Evolutionary conservation across 495 filamentous ascomycete genomes (phyloP).

Genomic region (Annulohypoxylon stygium): DNA sequence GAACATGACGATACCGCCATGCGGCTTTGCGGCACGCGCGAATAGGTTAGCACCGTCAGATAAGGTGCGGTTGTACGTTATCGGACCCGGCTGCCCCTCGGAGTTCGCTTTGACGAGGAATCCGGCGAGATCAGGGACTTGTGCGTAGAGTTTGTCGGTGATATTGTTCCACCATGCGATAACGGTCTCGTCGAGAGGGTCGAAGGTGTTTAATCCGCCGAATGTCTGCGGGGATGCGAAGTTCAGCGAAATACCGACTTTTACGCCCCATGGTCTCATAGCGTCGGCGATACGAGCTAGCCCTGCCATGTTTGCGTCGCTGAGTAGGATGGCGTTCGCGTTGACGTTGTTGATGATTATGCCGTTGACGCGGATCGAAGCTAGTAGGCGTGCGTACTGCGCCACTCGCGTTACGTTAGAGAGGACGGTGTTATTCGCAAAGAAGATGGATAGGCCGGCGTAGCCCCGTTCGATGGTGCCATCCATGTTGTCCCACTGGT

Average conservation of each 20-base stretch:
- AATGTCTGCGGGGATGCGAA: slow-evolving; percentile 73
- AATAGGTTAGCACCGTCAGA: slow-evolving; percentile 79
- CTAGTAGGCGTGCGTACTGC: slow-evolving; percentile 75
- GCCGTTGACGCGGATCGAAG: slow-evolving; percentile 76
- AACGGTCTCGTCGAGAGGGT: slow-evolving; percentile 72
- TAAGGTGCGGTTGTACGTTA: slow-evolving; percentile 77
- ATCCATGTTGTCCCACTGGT: slow-evolving; percentile 81
- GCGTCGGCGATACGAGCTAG: slow-evolving; percentile 72
- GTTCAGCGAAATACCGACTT: slow-evolving; percentile 74
- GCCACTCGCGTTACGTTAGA: slow-evolving; percentile 69
- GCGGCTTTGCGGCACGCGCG: slow-evolving; percentile 68
- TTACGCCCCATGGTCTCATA: slow-evolving; percentile 75
- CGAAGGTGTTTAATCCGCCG: slow-evolving; percentile 71
- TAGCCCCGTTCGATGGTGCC: slow-evolving; percentile 79
- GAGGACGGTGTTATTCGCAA: slow-evolving; percentile 65
- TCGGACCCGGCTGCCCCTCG: slow-evolving; percentile 79
- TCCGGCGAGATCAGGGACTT: slow-evolving; percentile 75
- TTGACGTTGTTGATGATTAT: slow-evolving; percentile 82
- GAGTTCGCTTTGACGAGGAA: slow-evolving; percentile 80
- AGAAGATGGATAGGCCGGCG: slow-evolving; percentile 78
- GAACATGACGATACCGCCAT: slow-evolving; percentile 79
- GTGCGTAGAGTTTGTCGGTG: slow-evolving; percentile 68
- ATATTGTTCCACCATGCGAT: slow-evolving; percentile 72
- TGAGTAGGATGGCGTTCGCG: slow-evolving; percentile 71
- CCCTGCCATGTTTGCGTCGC: slow-evolving; percentile 68